Conservation (phyloP, 2,329 filamentous ascomycete species). For the Monosporascus sp. region DNA sequence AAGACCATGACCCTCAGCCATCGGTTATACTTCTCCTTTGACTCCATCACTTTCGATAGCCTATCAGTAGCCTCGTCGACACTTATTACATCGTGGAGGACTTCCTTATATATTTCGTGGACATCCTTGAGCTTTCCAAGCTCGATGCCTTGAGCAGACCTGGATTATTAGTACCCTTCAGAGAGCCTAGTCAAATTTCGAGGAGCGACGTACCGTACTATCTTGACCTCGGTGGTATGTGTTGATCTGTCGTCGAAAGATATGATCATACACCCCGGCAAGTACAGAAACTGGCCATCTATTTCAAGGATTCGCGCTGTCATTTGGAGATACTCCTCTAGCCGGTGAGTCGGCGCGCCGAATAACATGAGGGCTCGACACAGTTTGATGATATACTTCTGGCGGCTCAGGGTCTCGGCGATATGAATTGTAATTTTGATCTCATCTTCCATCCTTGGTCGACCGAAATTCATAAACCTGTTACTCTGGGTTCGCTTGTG, state of each 20-base stretch:
- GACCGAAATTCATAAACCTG: slow-evolving; percentile 29
- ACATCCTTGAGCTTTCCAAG: slow-evolving; percentile 68
- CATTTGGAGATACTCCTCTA: slow-evolving; percentile 88
- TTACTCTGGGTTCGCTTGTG: slow-evolving; percentile 32
- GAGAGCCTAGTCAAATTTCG: background rate
- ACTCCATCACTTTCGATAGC: slow-evolving; percentile 18
- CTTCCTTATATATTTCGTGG: slow-evolving; percentile 74
- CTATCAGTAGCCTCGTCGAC: slow-evolving; percentile 22
- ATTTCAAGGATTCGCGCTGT: slow-evolving; percentile 80
- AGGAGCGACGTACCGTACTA: slow-evolving; percentile 45
- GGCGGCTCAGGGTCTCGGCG: slow-evolving; percentile 66
- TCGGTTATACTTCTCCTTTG: slow-evolving; percentile 21
- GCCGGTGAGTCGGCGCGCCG: slow-evolving; percentile 79
- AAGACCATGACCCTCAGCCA: slow-evolving; percentile 24
- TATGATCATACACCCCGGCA: slow-evolving; percentile 87
- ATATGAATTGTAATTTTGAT: slow-evolving; percentile 46
- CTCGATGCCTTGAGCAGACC: slow-evolving; percentile 59
- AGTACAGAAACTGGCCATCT: slow-evolving; percentile 79
- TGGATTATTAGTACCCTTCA: slow-evolving; percentile 12
- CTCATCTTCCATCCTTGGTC: slow-evolving; percentile 38
- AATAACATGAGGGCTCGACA: slow-evolving; percentile 82
- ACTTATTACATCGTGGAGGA: slow-evolving; percentile 61
- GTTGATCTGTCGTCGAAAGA: slow-evolving; percentile 71
- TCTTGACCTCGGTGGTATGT: slow-evolving; percentile 74
- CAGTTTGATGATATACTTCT: slow-evolving; percentile 76